phyloP scores from a whole-genome alignment of 2,329 filamentous ascomycete genomes.

The Lecanicillium sp. region DNA sequence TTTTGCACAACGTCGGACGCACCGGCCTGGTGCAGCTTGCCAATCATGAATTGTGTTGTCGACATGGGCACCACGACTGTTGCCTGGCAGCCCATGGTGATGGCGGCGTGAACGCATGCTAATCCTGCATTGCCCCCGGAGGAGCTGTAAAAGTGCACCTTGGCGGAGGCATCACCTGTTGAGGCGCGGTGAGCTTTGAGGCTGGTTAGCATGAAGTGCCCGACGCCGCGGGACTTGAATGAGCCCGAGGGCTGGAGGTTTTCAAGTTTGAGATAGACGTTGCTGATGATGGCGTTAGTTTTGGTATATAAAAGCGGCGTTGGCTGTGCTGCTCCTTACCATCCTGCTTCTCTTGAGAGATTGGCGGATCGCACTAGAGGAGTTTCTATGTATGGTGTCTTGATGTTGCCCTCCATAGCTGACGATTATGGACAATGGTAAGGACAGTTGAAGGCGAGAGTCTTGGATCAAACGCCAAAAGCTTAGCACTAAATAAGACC shows the following conservation, averaged over 20 bases:
- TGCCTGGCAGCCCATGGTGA: conserved; percentile 48
- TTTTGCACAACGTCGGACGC: conserved; percentile 53
- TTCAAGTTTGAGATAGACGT: conserved; percentile 76
- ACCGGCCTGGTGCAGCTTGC: conserved; percentile 56
- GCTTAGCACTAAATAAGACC: too few relatives aligned
- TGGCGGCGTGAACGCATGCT: conserved; percentile 65
- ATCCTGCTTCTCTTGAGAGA: conserved; percentile 59
- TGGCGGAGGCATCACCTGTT: conserved; percentile 1
- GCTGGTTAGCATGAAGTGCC: conserved; percentile 54
- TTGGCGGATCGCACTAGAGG: conserved; percentile 57
- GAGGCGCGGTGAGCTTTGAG: conserved; percentile 19
- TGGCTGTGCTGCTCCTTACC: conserved; percentile 34
- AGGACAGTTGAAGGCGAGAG: not conserved
- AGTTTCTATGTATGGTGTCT: conserved; percentile 56
- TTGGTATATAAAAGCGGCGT: not conserved
- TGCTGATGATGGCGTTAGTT: conserved; percentile 29
- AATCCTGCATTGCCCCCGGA: conserved; percentile 75
- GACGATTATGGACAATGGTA: not conserved
- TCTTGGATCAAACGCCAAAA: not conserved
- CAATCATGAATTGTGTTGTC: conserved; percentile 59
- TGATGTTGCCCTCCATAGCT: conserved; percentile 4
- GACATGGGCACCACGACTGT: conserved; percentile 64
- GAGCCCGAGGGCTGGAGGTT: conserved; percentile 74
- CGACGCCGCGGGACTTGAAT: conserved; percentile 75
- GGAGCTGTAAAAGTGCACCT: conserved; percentile 60